A percentile compares a stretch with the other conserved stretches of the same genome.
These are phyloP conservation scores for Chrysanthemum seticuspe DNA, from an alignment of 129 eudicot genomes.

Conservation along the genomic window DNA sequence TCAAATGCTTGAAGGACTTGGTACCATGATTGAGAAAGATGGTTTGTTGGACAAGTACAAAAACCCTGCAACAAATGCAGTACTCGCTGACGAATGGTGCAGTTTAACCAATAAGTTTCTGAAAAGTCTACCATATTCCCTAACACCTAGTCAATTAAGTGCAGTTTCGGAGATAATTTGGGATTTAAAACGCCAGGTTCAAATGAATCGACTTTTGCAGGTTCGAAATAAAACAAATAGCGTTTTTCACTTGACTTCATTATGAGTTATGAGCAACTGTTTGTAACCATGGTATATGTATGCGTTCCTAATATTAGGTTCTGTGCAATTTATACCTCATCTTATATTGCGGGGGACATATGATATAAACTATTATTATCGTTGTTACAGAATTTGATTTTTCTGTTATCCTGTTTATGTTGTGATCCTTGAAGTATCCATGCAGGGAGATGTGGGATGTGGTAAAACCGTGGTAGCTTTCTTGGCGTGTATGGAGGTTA, in stretches of 20 bases:
- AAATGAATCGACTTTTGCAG: conserved; percentile 96
- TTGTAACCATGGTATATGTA: no score
- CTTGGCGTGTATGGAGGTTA: conserved; percentile 97
- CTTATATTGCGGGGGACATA: no score
- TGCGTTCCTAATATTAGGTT: no score
- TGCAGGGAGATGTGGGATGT: conserved; percentile 99
- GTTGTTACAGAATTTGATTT: neutral
- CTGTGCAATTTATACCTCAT: no score
- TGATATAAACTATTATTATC: neutral
- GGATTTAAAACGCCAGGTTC: conserved; percentile 89
- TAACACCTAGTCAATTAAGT: conserved; percentile 79
- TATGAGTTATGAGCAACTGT: no score
- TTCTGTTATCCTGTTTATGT: neutral
- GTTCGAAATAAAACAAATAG: conserved; percentile 30
- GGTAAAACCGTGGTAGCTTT: conserved; percentile 98
- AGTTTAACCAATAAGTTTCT: conserved; percentile 56
- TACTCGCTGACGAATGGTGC: conserved; percentile 72
- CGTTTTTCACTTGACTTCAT: neutral
- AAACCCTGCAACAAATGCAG: conserved; percentile 52
- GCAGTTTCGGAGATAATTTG: conserved; percentile 91
- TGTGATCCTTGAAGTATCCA: conserved; percentile 4
- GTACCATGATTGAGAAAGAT: conserved; percentile 76
- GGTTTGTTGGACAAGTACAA: conserved; percentile 76
- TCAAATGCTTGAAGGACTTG: conserved; percentile 97
- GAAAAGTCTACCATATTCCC: conserved; percentile 74